phyloP scores from a whole-genome alignment of 306 rosid genomes.

The Dryas octopetala region DNA sequence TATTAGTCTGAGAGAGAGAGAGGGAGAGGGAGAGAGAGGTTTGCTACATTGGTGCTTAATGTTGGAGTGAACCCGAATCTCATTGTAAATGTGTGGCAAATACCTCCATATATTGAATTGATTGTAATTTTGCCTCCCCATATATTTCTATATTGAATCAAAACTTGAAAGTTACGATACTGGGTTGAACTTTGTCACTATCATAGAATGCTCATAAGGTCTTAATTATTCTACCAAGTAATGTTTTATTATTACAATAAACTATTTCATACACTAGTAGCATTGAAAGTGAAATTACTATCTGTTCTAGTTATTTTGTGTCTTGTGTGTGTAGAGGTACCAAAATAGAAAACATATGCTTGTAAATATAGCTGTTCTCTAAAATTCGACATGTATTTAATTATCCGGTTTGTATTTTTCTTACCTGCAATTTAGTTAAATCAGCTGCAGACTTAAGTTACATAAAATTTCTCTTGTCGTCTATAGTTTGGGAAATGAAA shows the following conservation, averaged over 20 bases:
- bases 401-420: too few species aligned
- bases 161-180: neutral
- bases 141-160: neutral
- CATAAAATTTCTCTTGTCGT: neutral
- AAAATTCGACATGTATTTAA: too few species aligned
- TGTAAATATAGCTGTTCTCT: too few species aligned
- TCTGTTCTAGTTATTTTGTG: neutral
- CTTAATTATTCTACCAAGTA: neutral
- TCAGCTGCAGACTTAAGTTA: too few species aligned
- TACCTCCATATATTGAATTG: too few species aligned
- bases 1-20: too few species aligned
- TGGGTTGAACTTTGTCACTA: neutral
- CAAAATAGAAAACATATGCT: neutral
- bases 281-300: neutral
- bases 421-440: neutral
- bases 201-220: neutral
- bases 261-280: neutral
- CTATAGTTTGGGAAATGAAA: conserved; percentile 7
- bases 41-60: too few species aligned
- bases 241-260: neutral
- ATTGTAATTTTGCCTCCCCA: neutral
- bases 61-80: too few species aligned
- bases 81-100: too few species aligned
- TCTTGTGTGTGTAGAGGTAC: neutral
- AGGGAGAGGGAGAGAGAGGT: too few species aligned